Percentiles rank a stretch among this genome's conserved stretches.
Evolutionary conservation across 2,329 filamentous ascomycete species (phyloP).

Genomic region (Penicillium verrucosum): DNA sequence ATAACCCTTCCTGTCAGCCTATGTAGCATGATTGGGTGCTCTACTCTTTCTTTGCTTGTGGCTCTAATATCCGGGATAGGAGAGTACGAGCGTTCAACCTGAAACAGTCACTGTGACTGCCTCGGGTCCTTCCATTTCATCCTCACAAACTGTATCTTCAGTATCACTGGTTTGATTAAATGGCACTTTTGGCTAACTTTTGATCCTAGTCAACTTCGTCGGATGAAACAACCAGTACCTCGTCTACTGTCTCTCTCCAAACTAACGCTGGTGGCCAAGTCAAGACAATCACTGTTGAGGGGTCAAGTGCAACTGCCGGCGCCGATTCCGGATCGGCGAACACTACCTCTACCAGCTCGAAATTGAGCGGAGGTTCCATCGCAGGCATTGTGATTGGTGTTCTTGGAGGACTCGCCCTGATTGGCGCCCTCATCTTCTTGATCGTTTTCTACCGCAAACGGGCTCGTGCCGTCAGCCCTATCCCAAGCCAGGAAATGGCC

Average conservation of each 20-base stretch:
- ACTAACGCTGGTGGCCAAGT: slow-evolving; percentile 27
- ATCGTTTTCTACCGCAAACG: slow-evolving; percentile 41
- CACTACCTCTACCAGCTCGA: slow-evolving; percentile 17
- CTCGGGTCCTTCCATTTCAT: neutral
- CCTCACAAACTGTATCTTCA: slow-evolving; percentile 12
- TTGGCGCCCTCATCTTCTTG: slow-evolving; percentile 40
- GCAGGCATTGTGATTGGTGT: slow-evolving; percentile 46
- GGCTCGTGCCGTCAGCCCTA: slow-evolving; percentile 27
- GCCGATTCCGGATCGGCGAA: slow-evolving; percentile 16
- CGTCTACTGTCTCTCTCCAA: slow-evolving; percentile 16
- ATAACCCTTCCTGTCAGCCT: neutral
- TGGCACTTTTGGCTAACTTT: slow-evolving; percentile 6
- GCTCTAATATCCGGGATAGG: slow-evolving; percentile 21
- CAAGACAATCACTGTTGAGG: slow-evolving; percentile 31
- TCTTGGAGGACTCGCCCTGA: slow-evolving; percentile 36
- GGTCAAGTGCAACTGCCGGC: slow-evolving; percentile 13
- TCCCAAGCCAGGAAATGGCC: slow-evolving; percentile 31
- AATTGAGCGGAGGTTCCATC: slow-evolving; percentile 42
- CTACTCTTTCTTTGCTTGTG: slow-evolving; percentile 11
- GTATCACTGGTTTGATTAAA: neutral
- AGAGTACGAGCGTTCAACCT: slow-evolving; percentile 15
- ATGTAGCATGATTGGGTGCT: neutral
- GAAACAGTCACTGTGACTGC: slow-evolving; percentile 17
- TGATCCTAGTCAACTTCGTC: slow-evolving; percentile 12
- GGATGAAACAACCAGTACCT: slow-evolving; percentile 14